Evolutionary conservation across 2,329 filamentous ascomycete genomes (phyloP), one percentile per base, ranked within the genome.

Genomic region (Aspergillus spinulosporus): DNA sequence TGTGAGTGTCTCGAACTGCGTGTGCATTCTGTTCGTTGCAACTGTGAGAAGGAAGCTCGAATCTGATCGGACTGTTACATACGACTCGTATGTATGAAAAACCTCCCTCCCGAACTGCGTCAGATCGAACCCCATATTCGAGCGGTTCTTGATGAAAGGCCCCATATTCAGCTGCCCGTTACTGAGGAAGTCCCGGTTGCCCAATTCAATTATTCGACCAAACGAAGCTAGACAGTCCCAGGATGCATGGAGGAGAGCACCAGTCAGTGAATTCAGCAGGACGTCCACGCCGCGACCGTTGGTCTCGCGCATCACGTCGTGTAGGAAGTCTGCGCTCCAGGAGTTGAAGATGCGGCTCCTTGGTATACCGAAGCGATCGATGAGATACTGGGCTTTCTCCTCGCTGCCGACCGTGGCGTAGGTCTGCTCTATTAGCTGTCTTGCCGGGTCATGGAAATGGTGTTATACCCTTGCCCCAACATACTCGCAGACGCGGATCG

Each of bases 211-310:
- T 60, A 69, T 59, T 4, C 59, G 66, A 0, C 69, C 69, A n/a
- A 66, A 68, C 1, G 56, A 52, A 3, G 69, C 68, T 34, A 72
- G 57, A 29, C 68, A 72, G n/a, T 59, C 54, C 69, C 69, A 72
- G 1, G 67, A 64, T 3, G 66, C 68, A 44, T 66, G 63, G 1
- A 72, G 54, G 2, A 68, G 46, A 15, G 65, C 61, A 4, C 68
- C 69, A 2, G 67, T 61, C 0, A 69, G 51, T 0, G 66, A 68
- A 29, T 70, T 70, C 2, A 71, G 43, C 5, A 66, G 65, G n/a
- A 70, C 7, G 43, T 70, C 65, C 1, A 68, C 64, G 15, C 68
- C 67, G 0, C 57, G 49, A 1, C 59, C 60, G 7, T 60, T 42
- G 1, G 64, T 67, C 15, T 59, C 62, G 6, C 42, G 44, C 49